Conservation (phyloP, 1,284 basidiomycete genomes). For the Sanguinoderma infundibulare region DNA sequence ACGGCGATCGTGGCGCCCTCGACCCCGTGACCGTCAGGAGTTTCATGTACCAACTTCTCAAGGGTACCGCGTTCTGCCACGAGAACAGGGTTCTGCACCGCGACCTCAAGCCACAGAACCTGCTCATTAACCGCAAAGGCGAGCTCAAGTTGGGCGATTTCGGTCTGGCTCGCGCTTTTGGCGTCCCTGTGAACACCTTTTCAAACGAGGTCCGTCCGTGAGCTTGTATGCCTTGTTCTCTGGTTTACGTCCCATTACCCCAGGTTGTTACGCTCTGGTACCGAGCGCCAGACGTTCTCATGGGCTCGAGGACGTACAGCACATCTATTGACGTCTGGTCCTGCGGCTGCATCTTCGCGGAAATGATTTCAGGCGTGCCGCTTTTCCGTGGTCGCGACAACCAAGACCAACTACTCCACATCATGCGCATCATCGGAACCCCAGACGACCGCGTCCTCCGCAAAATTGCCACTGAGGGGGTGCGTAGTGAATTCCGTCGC, state of each 20-base stretch:
- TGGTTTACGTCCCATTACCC: not conserved
- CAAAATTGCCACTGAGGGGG: constrained; percentile 92
- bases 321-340: constrained; percentile 99
- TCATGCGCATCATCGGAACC: constrained; percentile 97
- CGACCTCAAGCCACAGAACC: constrained; percentile 97
- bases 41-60: constrained; percentile 97
- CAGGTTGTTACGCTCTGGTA: constrained; percentile 99
- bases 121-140: constrained; percentile 96
- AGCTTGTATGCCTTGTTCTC: not conserved
- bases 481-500: too few relatives aligned
- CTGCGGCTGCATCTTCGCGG: constrained; percentile 98
- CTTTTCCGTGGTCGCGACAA: constrained; percentile 98
- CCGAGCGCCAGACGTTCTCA: constrained; percentile 96
- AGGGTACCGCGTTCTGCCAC: constrained; percentile 98
- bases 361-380: constrained; percentile 98
- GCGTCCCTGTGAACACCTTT: constrained; percentile 95
- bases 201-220: constrained; percentile 80
- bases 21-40: constrained; percentile 93
- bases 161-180: constrained; percentile 93
- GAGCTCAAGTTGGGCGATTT: constrained; percentile 99
- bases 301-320: constrained; percentile 97
- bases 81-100: constrained; percentile 98
- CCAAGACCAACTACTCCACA: constrained; percentile 96
- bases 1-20: constrained; percentile 94
- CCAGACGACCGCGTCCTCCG: constrained; percentile 89